Base-by-base conservation (phyloP, 306 rosid genomes). In the Citrullus amarus region DNA sequence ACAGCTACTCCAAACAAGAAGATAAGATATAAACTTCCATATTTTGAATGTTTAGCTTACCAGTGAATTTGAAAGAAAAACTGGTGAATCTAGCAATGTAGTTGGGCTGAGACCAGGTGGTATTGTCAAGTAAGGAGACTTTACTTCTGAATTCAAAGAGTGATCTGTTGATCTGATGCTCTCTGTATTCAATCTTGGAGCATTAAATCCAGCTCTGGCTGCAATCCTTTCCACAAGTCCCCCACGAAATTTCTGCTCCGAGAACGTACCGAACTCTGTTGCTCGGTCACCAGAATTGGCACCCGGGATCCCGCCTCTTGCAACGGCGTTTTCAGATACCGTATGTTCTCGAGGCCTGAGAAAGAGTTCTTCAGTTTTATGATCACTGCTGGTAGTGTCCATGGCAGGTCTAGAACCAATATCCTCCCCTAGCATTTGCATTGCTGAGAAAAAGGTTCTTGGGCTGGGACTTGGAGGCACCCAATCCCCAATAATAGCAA, bases 101-200 rank as follows among this genome's bases (percentile, higher is more conserved):
- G 97, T 92, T 50, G 98, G 98, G 88, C 98, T 94, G 77, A 94
- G 93, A 82, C 98, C 98, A 69, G 97, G 95, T 1, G 98, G 96
- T 79, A 94, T 88, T 43, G 96, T 89, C 72, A 92, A 81, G 86
- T 89, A 90, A 84, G 98, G 88, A 81, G 98, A 92, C 71, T 81
- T 90, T 75, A 79, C 15, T 39, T 92, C 92, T 1, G 96, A 76
- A 85, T 85, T 82, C 17, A 84, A 81, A 5, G 96, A 83, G 74
- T 83, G 88, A 59, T 91, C 96, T 39, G 95, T 79, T 32, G 95
- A 87, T 90, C 93, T 89, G 83, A 94, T 90, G 87, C 90, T 73
- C 74, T 94, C 89, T 4, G 98, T 94, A 76, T 88, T 94, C 88
- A 94, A 83, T 87, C 92, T 89, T 0, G 98, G 98, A 74, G 98